phyloP scores from a whole-genome alignment of 2,329 filamentous ascomycete species.

The Acrocalymma vagum region DNA sequence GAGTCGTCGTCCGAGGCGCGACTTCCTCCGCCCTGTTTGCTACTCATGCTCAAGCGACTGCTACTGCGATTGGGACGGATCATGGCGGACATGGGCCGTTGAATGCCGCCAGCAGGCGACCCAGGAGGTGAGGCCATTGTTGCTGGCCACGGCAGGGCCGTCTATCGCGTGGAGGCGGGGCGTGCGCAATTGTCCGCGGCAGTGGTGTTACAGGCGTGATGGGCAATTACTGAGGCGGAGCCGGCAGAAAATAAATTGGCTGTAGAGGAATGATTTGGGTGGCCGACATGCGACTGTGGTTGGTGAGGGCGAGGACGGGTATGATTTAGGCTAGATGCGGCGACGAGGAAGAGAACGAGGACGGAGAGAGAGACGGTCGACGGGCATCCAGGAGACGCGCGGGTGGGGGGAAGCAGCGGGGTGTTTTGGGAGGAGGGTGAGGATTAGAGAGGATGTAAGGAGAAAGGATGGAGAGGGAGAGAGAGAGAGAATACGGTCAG shows the following conservation, averaged over 20 bases:
- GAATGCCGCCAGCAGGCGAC: slow-evolving; percentile 49
- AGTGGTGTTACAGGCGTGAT: slow-evolving; percentile 10
- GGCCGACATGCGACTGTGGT: slow-evolving; percentile 20
- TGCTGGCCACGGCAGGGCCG: slow-evolving; percentile 35
- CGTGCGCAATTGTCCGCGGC: slow-evolving; percentile 18
- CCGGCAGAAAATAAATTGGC: slow-evolving; percentile 18
- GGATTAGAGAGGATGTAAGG: no score
- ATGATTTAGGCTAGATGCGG: neutral
- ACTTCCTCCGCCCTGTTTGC: slow-evolving; percentile 78
- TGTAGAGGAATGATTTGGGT: slow-evolving; percentile 11
- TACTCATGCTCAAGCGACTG: slow-evolving; percentile 85
- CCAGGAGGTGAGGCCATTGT: slow-evolving; percentile 48
- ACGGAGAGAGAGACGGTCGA: slow-evolving; percentile 4
- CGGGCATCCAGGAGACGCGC: no score
- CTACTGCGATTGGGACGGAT: slow-evolving; percentile 79
- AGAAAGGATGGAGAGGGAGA: no score
- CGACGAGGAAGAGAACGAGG: no score
- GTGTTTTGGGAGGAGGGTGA: neutral
- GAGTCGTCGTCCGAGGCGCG: slow-evolving; percentile 88
- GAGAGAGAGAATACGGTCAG: no score
- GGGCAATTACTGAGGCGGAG: slow-evolving; percentile 12
- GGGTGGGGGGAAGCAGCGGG: neutral
- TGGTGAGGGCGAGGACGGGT: slow-evolving; percentile 8
- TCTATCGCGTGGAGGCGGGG: slow-evolving; percentile 14
- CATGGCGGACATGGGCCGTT: slow-evolving; percentile 83